Percentiles rank a stretch among this genome's conserved stretches.
These are phyloP conservation scores for Nigrospora oryzae DNA, from an alignment of 2,329 filamentous ascomycete genomes.

Conservation along the genomic window DNA sequence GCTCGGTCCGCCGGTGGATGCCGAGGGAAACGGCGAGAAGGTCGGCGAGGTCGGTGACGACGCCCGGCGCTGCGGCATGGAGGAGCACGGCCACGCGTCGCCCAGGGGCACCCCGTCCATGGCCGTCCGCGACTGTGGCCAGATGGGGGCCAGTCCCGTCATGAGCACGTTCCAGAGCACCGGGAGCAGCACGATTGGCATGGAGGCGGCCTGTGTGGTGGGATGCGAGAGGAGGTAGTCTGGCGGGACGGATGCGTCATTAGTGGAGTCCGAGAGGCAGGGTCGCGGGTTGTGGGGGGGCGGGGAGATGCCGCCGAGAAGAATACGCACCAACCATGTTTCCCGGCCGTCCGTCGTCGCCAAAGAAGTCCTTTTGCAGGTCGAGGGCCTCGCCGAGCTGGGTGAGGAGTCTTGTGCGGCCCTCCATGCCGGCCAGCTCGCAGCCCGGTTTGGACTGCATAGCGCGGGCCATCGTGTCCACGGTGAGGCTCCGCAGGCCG, in stretches of 20 bases:
- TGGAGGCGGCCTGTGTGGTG: constrained; percentile 78
- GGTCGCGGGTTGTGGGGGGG: too few relatives aligned
- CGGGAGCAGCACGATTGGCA: constrained; percentile 42
- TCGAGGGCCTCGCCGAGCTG: constrained; percentile 66
- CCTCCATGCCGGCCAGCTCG: constrained; percentile 75
- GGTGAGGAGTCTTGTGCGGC: constrained; percentile 70
- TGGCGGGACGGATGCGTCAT: constrained; percentile 20
- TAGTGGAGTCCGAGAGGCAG: too few relatives aligned
- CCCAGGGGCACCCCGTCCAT: constrained; percentile 83
- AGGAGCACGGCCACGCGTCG: constrained; percentile 86
- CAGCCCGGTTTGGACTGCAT: constrained; percentile 79
- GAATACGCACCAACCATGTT: constrained; percentile 77
- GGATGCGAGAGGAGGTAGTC: constrained; percentile 92
- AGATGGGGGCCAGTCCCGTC: constrained; percentile 77
- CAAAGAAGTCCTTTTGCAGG: constrained; percentile 76
- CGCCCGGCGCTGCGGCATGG: constrained; percentile 5
- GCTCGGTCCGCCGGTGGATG: neutral
- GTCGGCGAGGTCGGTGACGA: constrained; percentile 4
- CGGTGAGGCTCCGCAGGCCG: constrained; percentile 66
- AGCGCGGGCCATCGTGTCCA: constrained; percentile 67
- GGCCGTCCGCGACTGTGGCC: constrained; percentile 78
- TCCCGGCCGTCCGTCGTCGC: constrained; percentile 73
- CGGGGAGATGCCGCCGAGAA: too few relatives aligned
- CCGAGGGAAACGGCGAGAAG: constrained; percentile 7
- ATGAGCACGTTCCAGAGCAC: constrained; percentile 89